Conservation (phyloP, 768 basidiomycete genomes). For the Hygrocybe coccinea region DNA sequence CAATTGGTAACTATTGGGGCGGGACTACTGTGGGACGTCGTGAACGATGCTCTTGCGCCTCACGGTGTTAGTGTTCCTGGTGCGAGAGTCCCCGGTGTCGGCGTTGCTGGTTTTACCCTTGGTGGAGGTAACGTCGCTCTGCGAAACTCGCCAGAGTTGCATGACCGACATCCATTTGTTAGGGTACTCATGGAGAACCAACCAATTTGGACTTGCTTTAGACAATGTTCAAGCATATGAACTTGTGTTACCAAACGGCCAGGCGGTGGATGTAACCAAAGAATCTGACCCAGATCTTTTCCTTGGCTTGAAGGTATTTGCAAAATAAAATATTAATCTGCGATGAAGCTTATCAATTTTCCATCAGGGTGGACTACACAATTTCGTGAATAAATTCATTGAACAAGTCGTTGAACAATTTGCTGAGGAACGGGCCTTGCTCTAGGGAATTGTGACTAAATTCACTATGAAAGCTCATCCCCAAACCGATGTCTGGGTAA, state of each 20-base stretch:
- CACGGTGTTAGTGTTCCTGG: conserved; percentile 52
- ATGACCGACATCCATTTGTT: too few species aligned
- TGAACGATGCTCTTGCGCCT: conserved; percentile 48
- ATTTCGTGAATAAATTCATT: conserved; percentile 36
- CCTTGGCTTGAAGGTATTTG: conserved; percentile 36
- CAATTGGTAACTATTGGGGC: conserved; percentile 42
- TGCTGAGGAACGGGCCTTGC: background rate
- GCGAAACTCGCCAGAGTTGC: background rate
- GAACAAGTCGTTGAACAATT: background rate
- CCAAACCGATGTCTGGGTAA: conserved; percentile 57
- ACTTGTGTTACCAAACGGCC: conserved; percentile 53
- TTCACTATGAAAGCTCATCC: conserved; percentile 52
- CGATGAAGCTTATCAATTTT: background rate
- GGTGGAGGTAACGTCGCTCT: conserved; percentile 42
- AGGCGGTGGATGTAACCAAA: conserved; percentile 33
- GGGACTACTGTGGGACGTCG: conserved; percentile 63
- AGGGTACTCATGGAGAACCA: conserved; percentile 64
- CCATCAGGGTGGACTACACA: conserved; percentile 55
- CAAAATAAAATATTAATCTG: background rate
- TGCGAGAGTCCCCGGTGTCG: conserved; percentile 56
- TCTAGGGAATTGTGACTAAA: conserved; percentile 53
- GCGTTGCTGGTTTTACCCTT: conserved; percentile 54
- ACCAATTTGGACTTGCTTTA: conserved; percentile 55
- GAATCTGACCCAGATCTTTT: conserved; percentile 36
- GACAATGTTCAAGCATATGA: conserved; percentile 55